A percentile compares a stretch with the other conserved stretches of the same genome.
phyloP scores from a whole-genome alignment of 108 stramenopile genomes.

The Nitzschia inconspicua region DNA sequence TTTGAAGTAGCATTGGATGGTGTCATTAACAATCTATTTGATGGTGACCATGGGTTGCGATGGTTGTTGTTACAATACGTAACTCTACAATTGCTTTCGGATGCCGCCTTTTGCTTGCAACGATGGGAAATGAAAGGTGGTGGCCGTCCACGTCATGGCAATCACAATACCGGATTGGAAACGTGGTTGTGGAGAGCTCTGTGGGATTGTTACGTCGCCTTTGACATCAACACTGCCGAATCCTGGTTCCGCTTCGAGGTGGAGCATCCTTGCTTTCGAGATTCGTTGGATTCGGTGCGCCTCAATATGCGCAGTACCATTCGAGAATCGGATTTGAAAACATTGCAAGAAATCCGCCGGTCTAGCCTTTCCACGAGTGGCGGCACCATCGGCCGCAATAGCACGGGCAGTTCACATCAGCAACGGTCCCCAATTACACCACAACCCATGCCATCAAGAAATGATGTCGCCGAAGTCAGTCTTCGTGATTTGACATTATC shows the following conservation, averaged over 20 bases:
- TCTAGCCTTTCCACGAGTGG: no score
- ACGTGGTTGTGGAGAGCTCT: conserved; percentile 75
- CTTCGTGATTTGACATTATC: no score
- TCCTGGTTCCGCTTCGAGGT: conserved; percentile 27
- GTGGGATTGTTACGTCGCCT: conserved; percentile 58
- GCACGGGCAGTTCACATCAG: no score
- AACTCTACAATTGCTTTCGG: conserved; percentile 59
- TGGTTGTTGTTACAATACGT: conserved; percentile 58
- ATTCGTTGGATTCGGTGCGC: no score
- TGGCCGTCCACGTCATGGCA: conserved; percentile 35
- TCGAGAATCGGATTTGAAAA: no score
- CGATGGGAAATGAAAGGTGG: conserved; percentile 77
- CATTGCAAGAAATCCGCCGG: no score
- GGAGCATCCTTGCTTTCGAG: conserved; percentile 19
- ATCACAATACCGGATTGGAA: conserved; percentile 41
- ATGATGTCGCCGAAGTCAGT: no score
- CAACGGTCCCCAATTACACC: no score
- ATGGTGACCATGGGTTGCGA: conserved; percentile 55
- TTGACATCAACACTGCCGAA: conserved; percentile 37
- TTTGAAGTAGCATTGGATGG: conserved; percentile 60
- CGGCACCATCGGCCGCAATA: no score
- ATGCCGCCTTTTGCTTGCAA: conserved; percentile 64
- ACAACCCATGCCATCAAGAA: no score
- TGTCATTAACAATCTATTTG: conserved; percentile 59
- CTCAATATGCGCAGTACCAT: no score